phyloP scores from a whole-genome alignment of 2,329 filamentous ascomycete species.

The Cyclaneusma minus region DNA sequence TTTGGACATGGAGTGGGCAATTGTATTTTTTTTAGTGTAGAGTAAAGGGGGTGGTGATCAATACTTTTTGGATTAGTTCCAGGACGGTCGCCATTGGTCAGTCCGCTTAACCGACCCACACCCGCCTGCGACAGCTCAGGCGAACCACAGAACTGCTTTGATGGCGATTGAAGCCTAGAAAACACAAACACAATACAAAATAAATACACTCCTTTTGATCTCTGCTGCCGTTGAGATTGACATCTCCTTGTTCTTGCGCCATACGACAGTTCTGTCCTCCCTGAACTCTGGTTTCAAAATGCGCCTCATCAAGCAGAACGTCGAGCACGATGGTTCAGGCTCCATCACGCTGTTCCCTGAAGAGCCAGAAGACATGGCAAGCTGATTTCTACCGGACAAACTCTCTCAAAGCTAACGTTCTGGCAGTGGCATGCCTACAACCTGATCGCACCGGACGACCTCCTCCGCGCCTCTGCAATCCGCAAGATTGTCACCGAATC shows the following conservation, averaged over 20 bases:
- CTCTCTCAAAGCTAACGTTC: conserved; percentile 4
- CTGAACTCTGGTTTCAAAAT: no score
- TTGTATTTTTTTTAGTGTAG: no score
- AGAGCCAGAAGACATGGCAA: conserved; percentile 62
- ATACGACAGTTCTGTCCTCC: no score
- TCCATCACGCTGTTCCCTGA: conserved; percentile 51
- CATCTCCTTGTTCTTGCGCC: no score
- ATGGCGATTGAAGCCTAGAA: background rate
- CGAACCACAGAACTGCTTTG: background rate
- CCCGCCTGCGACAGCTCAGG: background rate
- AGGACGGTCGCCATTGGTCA: no score
- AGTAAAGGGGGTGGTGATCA: no score
- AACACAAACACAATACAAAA: no score
- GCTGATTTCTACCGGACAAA: conserved; percentile 5
- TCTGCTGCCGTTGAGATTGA: no score
- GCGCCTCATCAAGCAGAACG: conserved; percentile 51
- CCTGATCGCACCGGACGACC: conserved; percentile 49
- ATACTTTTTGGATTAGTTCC: no score
- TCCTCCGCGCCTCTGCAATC: conserved; percentile 48
- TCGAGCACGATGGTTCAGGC: conserved; percentile 51
- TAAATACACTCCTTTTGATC: no score
- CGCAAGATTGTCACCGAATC: conserved; percentile 46
- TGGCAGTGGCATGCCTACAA: conserved; percentile 60
- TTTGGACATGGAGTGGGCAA: no score
- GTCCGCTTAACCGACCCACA: no score